Evolutionary conservation across 1,284 basidiomycete species (phyloP), one percentile per base, ranked within the genome.

Genomic region (Cryptococcus floricola): DNA sequence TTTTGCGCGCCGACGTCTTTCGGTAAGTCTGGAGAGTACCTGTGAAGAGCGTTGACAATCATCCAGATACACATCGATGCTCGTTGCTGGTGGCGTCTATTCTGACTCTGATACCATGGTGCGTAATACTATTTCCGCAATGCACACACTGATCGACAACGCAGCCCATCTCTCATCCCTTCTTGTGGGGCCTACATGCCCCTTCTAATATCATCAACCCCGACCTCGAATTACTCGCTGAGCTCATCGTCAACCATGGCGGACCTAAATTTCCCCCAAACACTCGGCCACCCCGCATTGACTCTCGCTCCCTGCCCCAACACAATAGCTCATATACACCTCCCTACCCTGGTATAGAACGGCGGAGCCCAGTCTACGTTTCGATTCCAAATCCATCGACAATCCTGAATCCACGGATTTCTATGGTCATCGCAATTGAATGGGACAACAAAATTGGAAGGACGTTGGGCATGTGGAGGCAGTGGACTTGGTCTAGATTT

Each of bases 21-120:
- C 60, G 67, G 65, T 71, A 45, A 42, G 66, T 48, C 19, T 7
- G 2, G 12, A 43, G 16, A 27, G 13, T 6, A 12, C 12, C 27
- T 18, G 19, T 37, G 7, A 31, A 41, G 5, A 39, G 23, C 45
- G 9, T 18, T 47, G 16, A 47, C 43, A 4, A 7, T 18, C 34
- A n/a, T 37, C 10, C 50, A 67, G 67, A 37, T 69, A 67, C 49
- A 54, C 67, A 41, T 58, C 65, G 9, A 61, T 73, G 62, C 56
- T 74, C 6, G 63, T 66, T 13, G 61, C 64, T 38, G 72, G 72
- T 3, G 70, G 69, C 2, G 61, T 73, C 13, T 73, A 70, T 34
- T 65, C 72, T 0, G 69, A 70, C 49, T 66, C 66, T 25, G 70
- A 74, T 56, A 70, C 67, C 2, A 58, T 64, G 46, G 68, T 68